phyloP scores from a whole-genome alignment of 768 basidiomycete species.

The Kwoniella sp. region DNA sequence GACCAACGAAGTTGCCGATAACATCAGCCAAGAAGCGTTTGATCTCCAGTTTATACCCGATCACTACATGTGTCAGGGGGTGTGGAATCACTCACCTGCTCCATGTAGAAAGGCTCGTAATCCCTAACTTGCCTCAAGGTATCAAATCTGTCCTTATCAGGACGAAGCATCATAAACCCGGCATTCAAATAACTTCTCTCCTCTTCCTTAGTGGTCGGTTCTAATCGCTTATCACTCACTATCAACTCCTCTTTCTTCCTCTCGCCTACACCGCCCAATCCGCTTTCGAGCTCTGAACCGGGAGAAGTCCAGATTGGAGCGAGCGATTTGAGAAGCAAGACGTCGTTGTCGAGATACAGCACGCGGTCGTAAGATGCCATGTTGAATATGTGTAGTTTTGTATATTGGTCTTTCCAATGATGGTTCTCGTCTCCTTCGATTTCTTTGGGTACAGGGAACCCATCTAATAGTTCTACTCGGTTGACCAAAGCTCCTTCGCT shows the following conservation, averaged over 20 bases:
- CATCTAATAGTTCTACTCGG: constrained; percentile 12
- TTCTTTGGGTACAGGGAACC: constrained; percentile 22
- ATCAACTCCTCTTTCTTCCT: background rate
- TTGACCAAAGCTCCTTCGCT: constrained; percentile 26
- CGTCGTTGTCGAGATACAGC: constrained; percentile 26
- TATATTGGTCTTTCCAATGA: constrained; percentile 33
- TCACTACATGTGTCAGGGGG: too few species aligned
- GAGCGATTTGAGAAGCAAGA: constrained; percentile 20
- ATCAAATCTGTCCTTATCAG: constrained; percentile 13
- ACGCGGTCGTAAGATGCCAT: constrained; percentile 28
- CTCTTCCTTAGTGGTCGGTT: constrained; percentile 12
- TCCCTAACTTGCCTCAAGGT: constrained; percentile 14
- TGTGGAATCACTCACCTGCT: constrained; percentile 26
- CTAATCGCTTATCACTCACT: constrained; percentile 9
- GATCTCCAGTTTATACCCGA: too few species aligned
- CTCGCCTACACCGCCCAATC: constrained; percentile 16
- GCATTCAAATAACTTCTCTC: constrained; percentile 40
- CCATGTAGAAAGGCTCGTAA: constrained; percentile 24
- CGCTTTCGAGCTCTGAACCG: background rate
- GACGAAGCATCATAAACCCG: constrained; percentile 27
- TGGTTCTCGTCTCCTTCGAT: constrained; percentile 10
- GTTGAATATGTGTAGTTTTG: constrained; percentile 34
- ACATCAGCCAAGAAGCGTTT: too few species aligned
- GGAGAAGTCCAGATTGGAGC: constrained; percentile 27
- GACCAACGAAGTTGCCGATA: too few species aligned